phyloP scores from a whole-genome alignment of 1,139 yeast species.

The Komagataea norvegica region DNA sequence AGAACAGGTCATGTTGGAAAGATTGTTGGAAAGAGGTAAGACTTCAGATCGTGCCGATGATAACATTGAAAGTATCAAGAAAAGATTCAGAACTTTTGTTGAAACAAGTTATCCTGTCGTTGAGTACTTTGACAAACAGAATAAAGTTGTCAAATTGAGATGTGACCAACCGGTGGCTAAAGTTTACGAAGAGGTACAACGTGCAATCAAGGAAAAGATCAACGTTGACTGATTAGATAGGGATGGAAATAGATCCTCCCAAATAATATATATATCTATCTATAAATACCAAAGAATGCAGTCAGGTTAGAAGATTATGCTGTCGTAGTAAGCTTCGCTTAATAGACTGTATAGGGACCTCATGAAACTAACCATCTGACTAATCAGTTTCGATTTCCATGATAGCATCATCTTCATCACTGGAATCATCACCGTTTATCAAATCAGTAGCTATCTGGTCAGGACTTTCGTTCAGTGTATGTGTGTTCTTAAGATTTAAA shows the following conservation, averaged over 20 bases:
- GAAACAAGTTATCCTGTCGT: constrained; percentile 96
- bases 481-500: constrained; percentile 13
- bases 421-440: constrained; percentile 49
- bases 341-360: too few species aligned
- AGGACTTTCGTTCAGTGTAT: constrained; percentile 22
- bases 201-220: constrained; percentile 46
- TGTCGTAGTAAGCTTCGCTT: too few species aligned
- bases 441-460: constrained; percentile 33
- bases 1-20: constrained; percentile 77
- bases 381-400: constrained; percentile 64
- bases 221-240: not conserved
- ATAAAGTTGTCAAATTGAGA: constrained; percentile 69
- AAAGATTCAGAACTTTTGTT: constrained; percentile 79
- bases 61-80: constrained; percentile 82
- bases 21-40: constrained; percentile 87
- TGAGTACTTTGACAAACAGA: constrained; percentile 70
- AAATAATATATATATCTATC: too few species aligned
- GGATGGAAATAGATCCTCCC: too few species aligned
- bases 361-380: too few species aligned
- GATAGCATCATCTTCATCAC: constrained; percentile 55
- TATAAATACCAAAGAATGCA: too few species aligned
- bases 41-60: constrained; percentile 94
- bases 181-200: constrained; percentile 69
- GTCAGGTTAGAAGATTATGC: too few species aligned
- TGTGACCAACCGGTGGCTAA: constrained; percentile 79